Base-by-base conservation (phyloP, 202 grass and related monocot species). In the Panicum virgatum region DNA sequence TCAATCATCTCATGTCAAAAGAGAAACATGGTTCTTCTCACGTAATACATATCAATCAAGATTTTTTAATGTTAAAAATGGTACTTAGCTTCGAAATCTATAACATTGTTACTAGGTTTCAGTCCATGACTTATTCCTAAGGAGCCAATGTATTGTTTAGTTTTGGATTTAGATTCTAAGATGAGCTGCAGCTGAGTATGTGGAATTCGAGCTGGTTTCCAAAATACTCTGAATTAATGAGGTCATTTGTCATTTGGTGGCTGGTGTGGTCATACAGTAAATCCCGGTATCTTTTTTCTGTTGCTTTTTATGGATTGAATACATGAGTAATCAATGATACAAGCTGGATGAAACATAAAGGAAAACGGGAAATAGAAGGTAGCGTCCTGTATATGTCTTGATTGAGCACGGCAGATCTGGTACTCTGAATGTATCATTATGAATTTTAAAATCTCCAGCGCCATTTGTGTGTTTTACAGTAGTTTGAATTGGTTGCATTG, bases 311-410 rank as follows among this genome's bases (percentile, higher is more conserved):
- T 57, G 4, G n/a, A 83, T 10, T 86, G 16, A 56, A 60, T 73
- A 66, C 2, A 25, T 5, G 2, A 39, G 6, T 38, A 45, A 54
- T 46, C 72, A 81, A 39, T 75, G 56, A 73, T 75, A 20, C 29
- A 73, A 60, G 52, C 6, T 68, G 56, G 15, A 14, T 36, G 53
- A 56, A 62, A 82, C 62, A 30, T 57, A 23, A 29, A 39, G 16
- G 23, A 18, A 57, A 76, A 86, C 69, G 69, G 18, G 18, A 81
- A 76, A 69, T 48, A 76, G 10, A 62, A 13, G 32, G 39, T 69
- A 76, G 40, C 53, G n/a, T n/a, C 16, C 8, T 14, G 30, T 52
- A 1, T n/a, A n/a, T 44, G 62, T 44, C 37, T 82, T 34, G n/a
- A 77, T 82, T 13, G 48, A 43, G 45, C 44, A 64, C 36, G 36